Percentiles rank a stretch among this genome's conserved stretches.
Evolutionary conservation across 257 asterid species (phyloP).

Genomic region (Solanum pimpinellifolium): DNA sequence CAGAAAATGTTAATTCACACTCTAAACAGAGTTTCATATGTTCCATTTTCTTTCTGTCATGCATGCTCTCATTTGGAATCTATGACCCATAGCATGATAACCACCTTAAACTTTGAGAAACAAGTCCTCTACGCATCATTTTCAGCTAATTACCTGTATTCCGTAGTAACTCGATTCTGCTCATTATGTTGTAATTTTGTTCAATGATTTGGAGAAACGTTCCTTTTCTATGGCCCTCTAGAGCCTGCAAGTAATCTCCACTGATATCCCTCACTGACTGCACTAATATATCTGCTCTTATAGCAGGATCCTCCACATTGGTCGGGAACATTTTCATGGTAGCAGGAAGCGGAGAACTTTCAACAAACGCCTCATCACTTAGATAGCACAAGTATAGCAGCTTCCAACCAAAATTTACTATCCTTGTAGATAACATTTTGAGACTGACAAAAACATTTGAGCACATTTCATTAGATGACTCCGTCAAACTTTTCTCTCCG

Average conservation of each 20-base stretch:
- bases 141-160: slow-evolving; percentile 36
- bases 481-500: slow-evolving; percentile 21
- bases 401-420: slow-evolving; percentile 68
- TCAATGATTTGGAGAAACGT: slow-evolving; percentile 65
- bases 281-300: slow-evolving; percentile 74
- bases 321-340: slow-evolving; percentile 88
- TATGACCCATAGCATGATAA: background rate
- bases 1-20: background rate
- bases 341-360: slow-evolving; percentile 32
- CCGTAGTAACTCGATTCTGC: slow-evolving; percentile 47
- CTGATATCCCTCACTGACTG: slow-evolving; percentile 61
- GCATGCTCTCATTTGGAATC: background rate
- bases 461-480: slow-evolving; percentile 33
- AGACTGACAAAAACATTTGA: slow-evolving; percentile 46
- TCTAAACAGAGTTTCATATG: background rate
- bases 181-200: slow-evolving; percentile 52
- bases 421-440: slow-evolving; percentile 56
- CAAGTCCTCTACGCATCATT: background rate
- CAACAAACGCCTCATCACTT: slow-evolving; percentile 70
- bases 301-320: slow-evolving; percentile 74
- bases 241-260: slow-evolving; percentile 19
- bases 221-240: slow-evolving; percentile 29
- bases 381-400: slow-evolving; percentile 62
- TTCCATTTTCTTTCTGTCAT: background rate
- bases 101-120: background rate